These are phyloP conservation scores for Hsuehochloa calcarea DNA, from an alignment of 176 grass and related monocot species.

Conservation along the genomic window DNA sequence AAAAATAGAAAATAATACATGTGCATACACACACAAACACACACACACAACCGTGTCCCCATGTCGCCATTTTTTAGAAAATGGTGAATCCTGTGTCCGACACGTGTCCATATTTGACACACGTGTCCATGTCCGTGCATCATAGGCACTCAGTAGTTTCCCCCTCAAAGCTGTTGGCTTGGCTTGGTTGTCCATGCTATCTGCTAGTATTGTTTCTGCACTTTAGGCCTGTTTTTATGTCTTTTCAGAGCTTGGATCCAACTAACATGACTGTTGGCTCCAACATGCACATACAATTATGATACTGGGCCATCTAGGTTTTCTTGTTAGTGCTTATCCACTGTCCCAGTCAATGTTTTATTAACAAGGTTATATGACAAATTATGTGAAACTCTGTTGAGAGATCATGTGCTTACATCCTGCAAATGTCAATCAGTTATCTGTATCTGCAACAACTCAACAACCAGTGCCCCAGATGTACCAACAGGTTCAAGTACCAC, in stretches of 20 bases:
- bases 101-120: too few species aligned
- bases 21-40: too few species aligned
- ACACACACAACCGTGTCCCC: too few species aligned
- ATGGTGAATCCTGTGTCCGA: too few species aligned
- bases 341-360: not conserved
- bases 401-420: constrained; percentile 40
- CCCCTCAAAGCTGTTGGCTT: not conserved
- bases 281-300: not conserved
- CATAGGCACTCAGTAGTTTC: not conserved
- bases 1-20: too few species aligned
- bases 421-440: constrained; percentile 40
- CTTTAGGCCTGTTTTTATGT: not conserved
- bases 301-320: not conserved
- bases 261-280: not conserved
- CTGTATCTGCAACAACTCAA: constrained; percentile 37
- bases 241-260: not conserved
- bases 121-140: too few species aligned
- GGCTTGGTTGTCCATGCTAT: not conserved
- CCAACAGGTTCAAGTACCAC: constrained; percentile 58
- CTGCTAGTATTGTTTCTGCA: not conserved
- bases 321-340: constrained; percentile 20
- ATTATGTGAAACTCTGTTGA: constrained; percentile 18
- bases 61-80: too few species aligned
- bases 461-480: constrained; percentile 57
- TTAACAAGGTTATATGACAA: not conserved